Percentiles rank a stretch among this genome's conserved stretches.
These are phyloP conservation scores for Leccinum subgranulosum DNA, from an alignment of 768 basidiomycete genomes.

Conservation along the genomic window DNA sequence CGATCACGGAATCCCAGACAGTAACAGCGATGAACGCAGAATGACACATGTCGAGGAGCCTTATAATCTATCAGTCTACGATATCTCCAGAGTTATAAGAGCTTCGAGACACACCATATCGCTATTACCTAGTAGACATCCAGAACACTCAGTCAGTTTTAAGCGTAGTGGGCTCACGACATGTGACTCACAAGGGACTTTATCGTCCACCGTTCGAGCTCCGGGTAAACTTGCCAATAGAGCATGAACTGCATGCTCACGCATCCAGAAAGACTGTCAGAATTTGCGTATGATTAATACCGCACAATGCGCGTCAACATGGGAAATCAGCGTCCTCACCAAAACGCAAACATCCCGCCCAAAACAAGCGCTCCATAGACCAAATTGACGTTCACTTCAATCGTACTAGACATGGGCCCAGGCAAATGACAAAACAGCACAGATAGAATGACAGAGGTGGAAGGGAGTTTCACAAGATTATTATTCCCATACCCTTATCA, in stretches of 20 bases:
- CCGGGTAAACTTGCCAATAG: slow-evolving; percentile 20
- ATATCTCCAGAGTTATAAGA: background rate
- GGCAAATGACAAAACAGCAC: background rate
- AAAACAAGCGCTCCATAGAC: slow-evolving; percentile 20
- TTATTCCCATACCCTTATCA: background rate
- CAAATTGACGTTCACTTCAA: background rate
- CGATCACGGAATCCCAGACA: slow-evolving; percentile 25
- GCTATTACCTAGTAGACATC: slow-evolving; percentile 15
- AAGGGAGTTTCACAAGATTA: background rate
- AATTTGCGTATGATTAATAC: background rate
- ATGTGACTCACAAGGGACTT: slow-evolving; percentile 16
- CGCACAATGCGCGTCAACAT: background rate
- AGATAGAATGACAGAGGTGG: background rate
- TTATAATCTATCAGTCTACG: background rate
- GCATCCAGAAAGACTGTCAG: slow-evolving; percentile 24
- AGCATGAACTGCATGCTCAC: slow-evolving; percentile 25
- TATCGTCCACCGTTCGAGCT: slow-evolving; percentile 13
- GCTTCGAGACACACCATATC: slow-evolving; percentile 16
- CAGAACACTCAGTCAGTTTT: background rate
- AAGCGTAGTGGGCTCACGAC: background rate
- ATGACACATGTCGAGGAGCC: slow-evolving; percentile 25
- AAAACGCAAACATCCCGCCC: slow-evolving; percentile 23
- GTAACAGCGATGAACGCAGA: slow-evolving; percentile 20
- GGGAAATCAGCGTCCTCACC: slow-evolving; percentile 1
- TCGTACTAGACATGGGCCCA: slow-evolving; percentile 4